Evolutionary conservation across 2,329 filamentous ascomycete species (phyloP).

Genomic region (Alternaria triticimaculans): DNA sequence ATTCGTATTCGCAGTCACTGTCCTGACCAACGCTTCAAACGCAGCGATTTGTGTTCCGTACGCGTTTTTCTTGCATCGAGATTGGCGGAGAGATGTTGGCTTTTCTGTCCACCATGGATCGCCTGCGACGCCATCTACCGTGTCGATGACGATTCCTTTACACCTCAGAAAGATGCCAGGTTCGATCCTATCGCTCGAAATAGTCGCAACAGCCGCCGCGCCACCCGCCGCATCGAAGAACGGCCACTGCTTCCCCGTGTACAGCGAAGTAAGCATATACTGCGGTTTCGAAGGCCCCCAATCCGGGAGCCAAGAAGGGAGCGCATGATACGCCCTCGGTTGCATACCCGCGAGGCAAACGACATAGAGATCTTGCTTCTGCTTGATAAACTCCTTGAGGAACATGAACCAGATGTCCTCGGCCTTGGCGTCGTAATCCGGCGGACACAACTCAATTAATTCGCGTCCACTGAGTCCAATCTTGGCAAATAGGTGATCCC

Average conservation of each 20-base stretch:
- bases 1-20: neutral
- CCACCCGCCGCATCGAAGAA: neutral
- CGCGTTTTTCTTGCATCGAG: neutral
- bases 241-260: neutral
- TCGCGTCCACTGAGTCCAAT: neutral
- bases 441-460: neutral
- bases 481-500: neutral
- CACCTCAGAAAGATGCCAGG: neutral
- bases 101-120: neutral
- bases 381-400: neutral
- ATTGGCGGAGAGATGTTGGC: neutral
- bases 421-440: neutral
- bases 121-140: neutral
- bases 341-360: neutral
- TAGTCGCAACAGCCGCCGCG: neutral
- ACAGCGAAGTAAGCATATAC: neutral
- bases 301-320: neutral
- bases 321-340: neutral
- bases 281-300: neutral
- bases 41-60: neutral
- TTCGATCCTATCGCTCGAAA: neutral
- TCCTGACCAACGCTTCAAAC: neutral
- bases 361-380: neutral
- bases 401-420: neutral
- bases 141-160: neutral